These are phyloP conservation scores for Salix suchowensis DNA, from an alignment of 345 rosid species.

Conservation along the genomic window DNA sequence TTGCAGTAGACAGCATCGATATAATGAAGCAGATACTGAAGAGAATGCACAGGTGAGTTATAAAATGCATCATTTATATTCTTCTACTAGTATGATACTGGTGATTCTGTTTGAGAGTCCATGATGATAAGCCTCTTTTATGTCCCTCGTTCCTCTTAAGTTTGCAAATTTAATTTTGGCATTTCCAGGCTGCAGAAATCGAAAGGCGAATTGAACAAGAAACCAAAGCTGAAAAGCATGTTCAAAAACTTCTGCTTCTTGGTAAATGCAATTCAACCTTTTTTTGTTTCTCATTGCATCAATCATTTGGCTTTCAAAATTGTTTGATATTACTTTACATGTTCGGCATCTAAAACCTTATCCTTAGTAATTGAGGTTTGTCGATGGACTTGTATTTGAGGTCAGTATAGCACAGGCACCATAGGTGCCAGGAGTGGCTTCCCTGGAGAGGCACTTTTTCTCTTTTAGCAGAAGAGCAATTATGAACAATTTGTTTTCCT, in stretches of 20 bases:
- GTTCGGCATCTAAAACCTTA: neutral
- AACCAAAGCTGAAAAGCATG: conserved; percentile 89
- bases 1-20: conserved; percentile 68
- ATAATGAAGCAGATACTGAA: conserved; percentile 61
- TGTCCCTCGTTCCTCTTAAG: neutral
- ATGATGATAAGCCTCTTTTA: neutral
- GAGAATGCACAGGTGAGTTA: conserved; percentile 75
- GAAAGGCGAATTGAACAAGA: conserved; percentile 97
- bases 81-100: neutral
- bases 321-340: neutral
- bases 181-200: conserved; percentile 70
- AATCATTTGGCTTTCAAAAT: neutral
- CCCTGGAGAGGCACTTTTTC: neutral
- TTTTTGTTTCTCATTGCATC: neutral
- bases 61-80: neutral
- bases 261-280: conserved; percentile 39
- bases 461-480: neutral
- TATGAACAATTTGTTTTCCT: neutral
- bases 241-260: conserved; percentile 86
- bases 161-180: conserved; percentile 10
- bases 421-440: conserved; percentile 1
- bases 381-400: neutral
- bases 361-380: neutral
- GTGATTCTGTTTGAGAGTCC: neutral
- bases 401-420: neutral